phyloP scores from a whole-genome alignment of 306 rosid species.

The Abrus pulchellus region DNA sequence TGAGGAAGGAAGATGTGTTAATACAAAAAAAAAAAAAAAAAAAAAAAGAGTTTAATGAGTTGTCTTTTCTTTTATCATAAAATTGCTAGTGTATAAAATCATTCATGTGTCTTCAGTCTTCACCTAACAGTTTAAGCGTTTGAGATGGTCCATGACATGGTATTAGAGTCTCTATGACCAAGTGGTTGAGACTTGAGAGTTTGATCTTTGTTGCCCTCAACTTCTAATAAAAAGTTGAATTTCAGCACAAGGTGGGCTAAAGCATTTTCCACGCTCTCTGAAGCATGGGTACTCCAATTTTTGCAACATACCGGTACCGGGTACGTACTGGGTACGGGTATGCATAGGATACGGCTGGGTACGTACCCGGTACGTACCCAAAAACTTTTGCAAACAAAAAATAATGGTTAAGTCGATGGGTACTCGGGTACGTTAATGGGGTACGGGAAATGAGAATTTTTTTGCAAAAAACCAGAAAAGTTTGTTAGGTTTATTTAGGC shows the following conservation, averaged over 20 bases:
- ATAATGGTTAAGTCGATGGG: too few species aligned
- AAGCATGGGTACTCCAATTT: too few species aligned
- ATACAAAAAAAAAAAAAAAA: neutral
- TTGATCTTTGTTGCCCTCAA: neutral
- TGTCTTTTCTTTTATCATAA: neutral
- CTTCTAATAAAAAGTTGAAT: slow-evolving; percentile 4
- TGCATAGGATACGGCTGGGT: too few species aligned
- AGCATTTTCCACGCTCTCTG: neutral
- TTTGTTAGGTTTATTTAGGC: too few species aligned
- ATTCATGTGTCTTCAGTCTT: neutral
- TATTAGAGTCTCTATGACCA: neutral
- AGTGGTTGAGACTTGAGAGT: neutral
- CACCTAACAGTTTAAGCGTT: neutral
- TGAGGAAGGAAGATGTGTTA: neutral
- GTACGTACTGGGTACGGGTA: too few species aligned
- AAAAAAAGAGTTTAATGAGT: neutral
- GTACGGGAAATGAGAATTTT: too few species aligned
- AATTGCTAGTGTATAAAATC: neutral
- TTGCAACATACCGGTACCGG: too few species aligned
- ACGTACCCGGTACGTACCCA: too few species aligned
- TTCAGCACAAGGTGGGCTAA: neutral
- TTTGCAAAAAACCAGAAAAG: too few species aligned
- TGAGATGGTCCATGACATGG: neutral
- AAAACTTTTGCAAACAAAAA: too few species aligned
- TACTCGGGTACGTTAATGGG: too few species aligned